Percentiles rank a stretch among this genome's conserved stretches.
These are phyloP conservation scores for Phytomonas sp. DNA, from an alignment of 208 protist species.

Conservation along the genomic window DNA sequence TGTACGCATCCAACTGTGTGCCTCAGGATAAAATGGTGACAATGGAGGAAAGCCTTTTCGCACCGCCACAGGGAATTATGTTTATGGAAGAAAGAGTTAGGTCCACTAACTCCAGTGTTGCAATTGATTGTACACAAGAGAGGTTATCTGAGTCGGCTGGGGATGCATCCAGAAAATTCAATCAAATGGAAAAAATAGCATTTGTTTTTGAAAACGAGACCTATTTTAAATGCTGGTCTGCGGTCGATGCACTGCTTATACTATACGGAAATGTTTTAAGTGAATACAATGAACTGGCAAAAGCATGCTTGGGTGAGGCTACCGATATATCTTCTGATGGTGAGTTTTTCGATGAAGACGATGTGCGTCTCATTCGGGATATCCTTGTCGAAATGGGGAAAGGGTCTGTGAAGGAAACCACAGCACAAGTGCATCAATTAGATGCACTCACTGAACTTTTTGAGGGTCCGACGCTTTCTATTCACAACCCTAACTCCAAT, in stretches of 20 bases:
- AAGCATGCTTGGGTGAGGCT: neutral
- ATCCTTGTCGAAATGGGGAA: neutral
- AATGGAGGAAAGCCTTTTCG: neutral
- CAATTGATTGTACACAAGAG: neutral
- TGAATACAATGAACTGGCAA: neutral
- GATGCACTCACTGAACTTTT: neutral
- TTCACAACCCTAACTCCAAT: neutral
- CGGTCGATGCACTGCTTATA: neutral
- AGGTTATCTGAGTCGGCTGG: neutral
- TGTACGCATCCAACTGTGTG: neutral
- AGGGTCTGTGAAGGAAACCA: neutral
- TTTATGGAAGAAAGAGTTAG: neutral
- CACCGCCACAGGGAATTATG: neutral
- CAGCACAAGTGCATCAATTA: neutral
- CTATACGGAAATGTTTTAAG: neutral
- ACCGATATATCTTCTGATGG: neutral
- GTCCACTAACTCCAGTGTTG: neutral
- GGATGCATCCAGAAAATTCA: neutral
- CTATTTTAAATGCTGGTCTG: neutral
- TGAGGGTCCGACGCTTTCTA: neutral
- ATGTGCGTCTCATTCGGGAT: neutral
- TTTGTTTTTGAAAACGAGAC: neutral
- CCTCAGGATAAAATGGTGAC: neutral
- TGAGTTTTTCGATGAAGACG: neutral
- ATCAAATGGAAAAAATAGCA: neutral